These are phyloP conservation scores for Globisporangium acanthophoron DNA, from an alignment of 352 stramenopile genomes.

Conservation along the genomic window DNA sequence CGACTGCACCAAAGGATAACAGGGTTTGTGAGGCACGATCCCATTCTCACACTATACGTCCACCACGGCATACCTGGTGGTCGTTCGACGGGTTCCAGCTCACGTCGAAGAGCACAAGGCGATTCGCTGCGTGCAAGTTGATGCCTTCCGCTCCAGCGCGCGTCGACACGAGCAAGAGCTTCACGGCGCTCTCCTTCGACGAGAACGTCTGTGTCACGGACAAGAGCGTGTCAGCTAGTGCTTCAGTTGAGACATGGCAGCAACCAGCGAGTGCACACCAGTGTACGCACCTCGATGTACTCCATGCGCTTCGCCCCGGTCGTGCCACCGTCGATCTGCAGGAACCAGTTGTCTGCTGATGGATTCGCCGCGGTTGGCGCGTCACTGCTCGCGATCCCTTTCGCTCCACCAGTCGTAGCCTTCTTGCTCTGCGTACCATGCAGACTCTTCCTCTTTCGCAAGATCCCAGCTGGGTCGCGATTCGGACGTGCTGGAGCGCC, in stretches of 20 bases:
- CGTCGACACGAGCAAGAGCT: constrained; percentile 76
- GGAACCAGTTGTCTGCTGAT: constrained; percentile 52
- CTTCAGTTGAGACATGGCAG: too few relatives aligned
- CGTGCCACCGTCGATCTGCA: constrained; percentile 79
- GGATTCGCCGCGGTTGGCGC: neutral
- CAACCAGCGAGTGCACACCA: neutral
- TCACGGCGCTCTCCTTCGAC: constrained; percentile 40
- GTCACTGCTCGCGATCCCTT: neutral
- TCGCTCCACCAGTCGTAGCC: neutral
- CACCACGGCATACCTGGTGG: constrained; percentile 49
- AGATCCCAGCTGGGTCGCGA: constrained; percentile 52
- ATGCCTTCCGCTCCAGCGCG: constrained; percentile 83
- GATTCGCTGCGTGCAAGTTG: constrained; percentile 87
- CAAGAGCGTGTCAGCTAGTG: neutral
- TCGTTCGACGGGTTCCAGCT: constrained; percentile 91
- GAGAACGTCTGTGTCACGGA: constrained; percentile 46
- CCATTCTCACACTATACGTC: too few relatives aligned
- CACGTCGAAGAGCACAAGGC: constrained; percentile 88
- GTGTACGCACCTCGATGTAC: constrained; percentile 61
- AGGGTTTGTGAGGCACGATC: neutral
- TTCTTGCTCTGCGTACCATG: constrained; percentile 8
- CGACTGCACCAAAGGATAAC: constrained; percentile 35
- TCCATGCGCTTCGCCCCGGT: constrained; percentile 77
- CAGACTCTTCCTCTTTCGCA: constrained; percentile 35
- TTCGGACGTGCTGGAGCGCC: constrained; percentile 26